These are phyloP conservation scores for Luvunga scandens DNA, from an alignment of 345 rosid species.

Conservation along the genomic window DNA sequence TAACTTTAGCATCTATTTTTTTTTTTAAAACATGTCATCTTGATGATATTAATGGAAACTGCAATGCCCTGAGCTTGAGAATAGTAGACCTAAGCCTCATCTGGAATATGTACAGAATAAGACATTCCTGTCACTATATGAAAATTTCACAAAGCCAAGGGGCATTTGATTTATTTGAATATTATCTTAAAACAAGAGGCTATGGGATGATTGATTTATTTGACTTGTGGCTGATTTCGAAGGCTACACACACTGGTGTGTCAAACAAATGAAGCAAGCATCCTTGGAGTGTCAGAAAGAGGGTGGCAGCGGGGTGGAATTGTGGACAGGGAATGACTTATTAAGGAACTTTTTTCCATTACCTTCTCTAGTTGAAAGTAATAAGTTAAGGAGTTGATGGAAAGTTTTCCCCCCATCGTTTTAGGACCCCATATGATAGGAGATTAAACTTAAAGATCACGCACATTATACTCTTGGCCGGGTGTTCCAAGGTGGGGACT, in stretches of 20 bases:
- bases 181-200: conserved; percentile 1
- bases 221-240: conserved; percentile 3
- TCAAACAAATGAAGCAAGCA: not conserved
- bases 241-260: not conserved
- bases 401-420: not conserved
- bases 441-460: not conserved
- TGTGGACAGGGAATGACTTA: not conserved
- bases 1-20: conserved; percentile 29
- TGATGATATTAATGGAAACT: conserved; percentile 4
- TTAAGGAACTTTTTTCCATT: not conserved
- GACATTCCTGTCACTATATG: not conserved
- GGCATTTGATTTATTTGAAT: not conserved
- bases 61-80: conserved; percentile 3
- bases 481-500: not conserved
- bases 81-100: not conserved
- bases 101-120: not conserved
- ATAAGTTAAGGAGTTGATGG: not conserved
- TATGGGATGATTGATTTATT: not conserved
- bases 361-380: not conserved
- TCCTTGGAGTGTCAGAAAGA: not conserved
- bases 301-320: too few relatives aligned
- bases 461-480: not conserved
- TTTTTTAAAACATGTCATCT: conserved; percentile 1
- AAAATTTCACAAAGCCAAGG: not conserved
- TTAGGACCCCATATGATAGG: not conserved